These are phyloP conservation scores for Grammothele lineata DNA, from an alignment of 768 basidiomycete genomes.

Conservation along the genomic window DNA sequence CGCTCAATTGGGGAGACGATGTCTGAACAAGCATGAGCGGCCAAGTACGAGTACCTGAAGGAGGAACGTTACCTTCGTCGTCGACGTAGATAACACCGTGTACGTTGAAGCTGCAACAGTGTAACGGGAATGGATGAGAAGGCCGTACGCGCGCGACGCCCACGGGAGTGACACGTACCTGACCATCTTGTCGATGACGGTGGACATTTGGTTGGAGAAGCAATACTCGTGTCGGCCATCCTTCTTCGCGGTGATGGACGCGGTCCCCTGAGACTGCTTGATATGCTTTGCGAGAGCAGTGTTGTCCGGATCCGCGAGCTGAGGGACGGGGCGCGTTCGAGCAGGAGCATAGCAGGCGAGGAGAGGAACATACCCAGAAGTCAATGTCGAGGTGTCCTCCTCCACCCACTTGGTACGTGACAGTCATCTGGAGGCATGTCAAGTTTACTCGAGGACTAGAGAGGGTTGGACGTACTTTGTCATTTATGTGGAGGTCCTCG, in stretches of 20 bases:
- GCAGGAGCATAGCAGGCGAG: neutral
- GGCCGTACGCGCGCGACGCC: constrained; percentile 80
- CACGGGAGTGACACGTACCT: constrained; percentile 49
- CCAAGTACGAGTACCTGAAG: too few relatives aligned
- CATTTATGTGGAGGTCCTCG: constrained; percentile 86
- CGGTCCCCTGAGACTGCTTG: constrained; percentile 84
- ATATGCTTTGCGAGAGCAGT: constrained; percentile 71
- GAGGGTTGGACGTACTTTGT: constrained; percentile 59
- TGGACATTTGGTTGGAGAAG: constrained; percentile 99
- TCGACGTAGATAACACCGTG: constrained; percentile 94
- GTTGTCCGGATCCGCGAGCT: constrained; percentile 81
- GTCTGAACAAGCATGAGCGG: constrained; percentile 39
- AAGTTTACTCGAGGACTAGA: neutral
- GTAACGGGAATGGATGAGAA: too few relatives aligned
- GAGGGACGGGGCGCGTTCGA: constrained; percentile 4
- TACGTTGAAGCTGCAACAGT: constrained; percentile 69
- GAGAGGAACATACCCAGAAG: constrained; percentile 73
- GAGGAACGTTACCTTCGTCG: constrained; percentile 69
- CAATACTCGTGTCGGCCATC: constrained; percentile 94
- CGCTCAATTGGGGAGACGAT: constrained; percentile 93
- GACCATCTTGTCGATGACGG: constrained; percentile 92
- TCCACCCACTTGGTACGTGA: constrained; percentile 97
- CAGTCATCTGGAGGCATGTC: constrained; percentile 73
- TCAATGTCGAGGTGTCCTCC: constrained; percentile 97
- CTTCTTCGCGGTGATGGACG: constrained; percentile 79